These are phyloP conservation scores for Antarctomyces pellizariae DNA, from an alignment of 495 filamentous ascomycete species.

Conservation along the genomic window DNA sequence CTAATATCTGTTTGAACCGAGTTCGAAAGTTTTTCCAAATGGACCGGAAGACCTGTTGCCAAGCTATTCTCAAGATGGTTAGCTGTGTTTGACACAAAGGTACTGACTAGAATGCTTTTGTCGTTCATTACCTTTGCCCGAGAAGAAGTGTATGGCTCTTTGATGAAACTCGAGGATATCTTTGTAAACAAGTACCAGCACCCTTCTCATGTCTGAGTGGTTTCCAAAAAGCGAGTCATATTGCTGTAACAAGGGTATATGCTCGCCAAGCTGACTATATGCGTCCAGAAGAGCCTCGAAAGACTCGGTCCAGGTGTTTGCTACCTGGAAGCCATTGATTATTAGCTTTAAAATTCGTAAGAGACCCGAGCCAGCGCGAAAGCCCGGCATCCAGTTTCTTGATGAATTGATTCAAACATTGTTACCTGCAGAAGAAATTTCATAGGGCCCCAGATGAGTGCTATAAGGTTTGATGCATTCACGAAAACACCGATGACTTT, in stretches of 20 bases:
- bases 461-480: slow-evolving; percentile 14
- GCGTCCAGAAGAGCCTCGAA: slow-evolving; percentile 20
- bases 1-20: slow-evolving; percentile 14
- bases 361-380: too few relatives aligned
- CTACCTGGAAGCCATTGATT: slow-evolving; percentile 4
- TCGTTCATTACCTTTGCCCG: slow-evolving; percentile 4
- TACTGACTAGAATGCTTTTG: slow-evolving; percentile 1
- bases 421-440: slow-evolving; percentile 13
- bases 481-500: slow-evolving; percentile 18
- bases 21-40: slow-evolving; percentile 20
- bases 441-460: slow-evolving; percentile 20
- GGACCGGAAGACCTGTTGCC: slow-evolving; percentile 14
- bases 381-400: too few relatives aligned
- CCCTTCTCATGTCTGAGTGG: slow-evolving; percentile 11
- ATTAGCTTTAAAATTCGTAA: neutral
- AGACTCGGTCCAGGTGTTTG: slow-evolving; percentile 5
- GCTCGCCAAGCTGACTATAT: slow-evolving; percentile 19
- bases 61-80: slow-evolving; percentile 9
- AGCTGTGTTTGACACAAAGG: neutral
- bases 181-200: slow-evolving; percentile 17
- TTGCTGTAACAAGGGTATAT: slow-evolving; percentile 15
- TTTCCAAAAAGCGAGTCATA: slow-evolving; percentile 14
- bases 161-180: slow-evolving; percentile 23
- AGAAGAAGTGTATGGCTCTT: slow-evolving; percentile 15
- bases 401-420: slow-evolving; percentile 2